Evolutionary conservation across 192 early-diverging fungal genomes (phyloP).

Genomic region (Coemansia interrupta): DNA sequence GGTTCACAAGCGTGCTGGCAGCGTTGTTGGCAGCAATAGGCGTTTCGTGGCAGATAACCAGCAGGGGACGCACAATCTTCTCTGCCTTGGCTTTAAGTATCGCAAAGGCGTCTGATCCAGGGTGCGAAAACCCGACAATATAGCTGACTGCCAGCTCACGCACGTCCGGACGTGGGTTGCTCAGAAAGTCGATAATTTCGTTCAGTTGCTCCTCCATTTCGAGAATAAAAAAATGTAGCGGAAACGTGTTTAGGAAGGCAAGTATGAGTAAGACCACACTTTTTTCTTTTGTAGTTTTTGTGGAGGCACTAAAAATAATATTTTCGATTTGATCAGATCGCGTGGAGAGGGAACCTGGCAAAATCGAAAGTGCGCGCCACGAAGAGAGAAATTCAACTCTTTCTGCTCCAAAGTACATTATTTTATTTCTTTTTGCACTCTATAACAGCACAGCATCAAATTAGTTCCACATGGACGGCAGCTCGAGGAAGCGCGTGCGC

Average conservation of each 20-base stretch:
- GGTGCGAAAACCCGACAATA: conserved; percentile 65
- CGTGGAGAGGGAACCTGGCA: neutral
- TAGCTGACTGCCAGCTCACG: conserved; percentile 77
- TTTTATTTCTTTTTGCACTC: neutral
- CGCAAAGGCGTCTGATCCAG: conserved; percentile 57
- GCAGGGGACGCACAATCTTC: conserved; percentile 63
- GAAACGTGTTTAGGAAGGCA: neutral
- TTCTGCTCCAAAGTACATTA: neutral
- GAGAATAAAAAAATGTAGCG: neutral
- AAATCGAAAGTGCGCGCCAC: too few relatives aligned
- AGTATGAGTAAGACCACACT: too few relatives aligned
- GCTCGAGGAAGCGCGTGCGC: conserved; percentile 26
- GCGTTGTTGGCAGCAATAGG: conserved; percentile 81
- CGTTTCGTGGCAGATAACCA: conserved; percentile 65
- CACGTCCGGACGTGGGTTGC: conserved; percentile 73
- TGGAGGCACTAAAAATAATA: neutral
- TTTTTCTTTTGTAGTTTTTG: too few relatives aligned
- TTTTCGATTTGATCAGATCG: neutral
- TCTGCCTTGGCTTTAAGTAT: conserved; percentile 61
- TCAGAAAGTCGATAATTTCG: conserved; percentile 70
- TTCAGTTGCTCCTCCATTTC: conserved; percentile 48
- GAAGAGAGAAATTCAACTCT: too few relatives aligned
- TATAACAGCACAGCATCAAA: neutral
- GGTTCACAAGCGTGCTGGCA: conserved; percentile 76
- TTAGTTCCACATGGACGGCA: neutral